phyloP scores from a whole-genome alignment of 805 yeast species.

The Saccharomycopsis oosterbeekiorum region DNA sequence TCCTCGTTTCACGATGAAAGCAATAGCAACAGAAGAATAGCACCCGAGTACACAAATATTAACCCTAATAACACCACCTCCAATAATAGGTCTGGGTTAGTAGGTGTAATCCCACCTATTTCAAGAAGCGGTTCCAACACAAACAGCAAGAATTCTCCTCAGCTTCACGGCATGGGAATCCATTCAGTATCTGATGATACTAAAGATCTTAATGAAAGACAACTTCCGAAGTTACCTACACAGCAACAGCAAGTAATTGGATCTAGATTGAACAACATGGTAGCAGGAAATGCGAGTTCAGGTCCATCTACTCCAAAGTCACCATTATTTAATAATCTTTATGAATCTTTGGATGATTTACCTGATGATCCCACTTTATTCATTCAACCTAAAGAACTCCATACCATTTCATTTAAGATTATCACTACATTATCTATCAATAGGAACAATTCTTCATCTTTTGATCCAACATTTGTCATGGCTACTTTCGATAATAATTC shows the following conservation, averaged over 20 bases:
- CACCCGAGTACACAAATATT: not conserved
- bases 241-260: not conserved
- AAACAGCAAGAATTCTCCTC: not conserved
- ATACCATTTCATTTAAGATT: slow-evolving; percentile 38
- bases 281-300: not conserved
- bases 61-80: not conserved
- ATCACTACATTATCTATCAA: slow-evolving; percentile 37
- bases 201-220: not conserved
- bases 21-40: not conserved
- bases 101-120: not conserved
- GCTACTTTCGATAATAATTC: slow-evolving; percentile 53
- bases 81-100: not conserved
- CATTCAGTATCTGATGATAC: not conserved
- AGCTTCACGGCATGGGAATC: not conserved
- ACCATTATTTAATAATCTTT: not conserved
- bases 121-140: not conserved
- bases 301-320: slow-evolving; percentile 13
- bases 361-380: slow-evolving; percentile 40
- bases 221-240: not conserved
- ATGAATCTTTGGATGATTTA: not conserved
- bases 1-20: not conserved
- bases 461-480: slow-evolving; percentile 53
- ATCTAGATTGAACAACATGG: slow-evolving; percentile 1
- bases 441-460: slow-evolving; percentile 33
- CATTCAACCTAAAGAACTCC: slow-evolving; percentile 49